Base-by-base conservation (phyloP, 1,284 basidiomycete species). In the Sparassis latifolia region DNA sequence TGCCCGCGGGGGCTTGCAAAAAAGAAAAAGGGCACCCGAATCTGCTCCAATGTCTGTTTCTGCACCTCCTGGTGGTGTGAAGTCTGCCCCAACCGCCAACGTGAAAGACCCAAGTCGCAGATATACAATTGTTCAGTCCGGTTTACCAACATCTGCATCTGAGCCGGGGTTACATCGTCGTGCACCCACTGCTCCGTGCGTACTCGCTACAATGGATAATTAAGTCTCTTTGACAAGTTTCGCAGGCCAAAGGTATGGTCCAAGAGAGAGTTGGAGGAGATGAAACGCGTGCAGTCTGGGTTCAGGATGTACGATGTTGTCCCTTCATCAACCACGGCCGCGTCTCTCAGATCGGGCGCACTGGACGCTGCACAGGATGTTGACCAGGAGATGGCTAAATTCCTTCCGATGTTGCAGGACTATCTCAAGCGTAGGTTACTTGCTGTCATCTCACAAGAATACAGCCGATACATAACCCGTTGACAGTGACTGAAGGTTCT, bases 241-340 rank as follows among this genome's bases (percentile, higher is more conserved):
- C 7, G 10, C 46, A 62, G 62, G 2, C 80, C 84, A 0, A 78
- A 77, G 61, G 70, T 82, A 5, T 58, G 77, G 33, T 75, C 82
- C 0, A 63, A 72, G 7, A 82, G 78, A 62, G 77, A 82, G 47
- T 46, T 74, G 10, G 49, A 59, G 20, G 40, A 56, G 64, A 3
- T 62, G 62, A 27, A 68, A 62, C 45, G 69, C 63, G 33, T 47
- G 56, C 49, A 68, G 78, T 48, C 62, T 30, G 65, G 79, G 41
- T 78, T 86, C 65, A 82, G 71, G 58, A 74, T 89, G 73, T 88
- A 83, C 53, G 86, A 89, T 53, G 86, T 86, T 0, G 71, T 89
- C 10, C 78, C 72, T 2, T 72, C 76, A 27, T 51, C 61, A 1
- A 44, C 55, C 3, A 53, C 53, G 7, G 46, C 59, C 28, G 61